Evolutionary conservation across 495 filamentous ascomycete species (phyloP), one percentile per base, ranked within the genome.

Genomic region (Penicillium roqueforti): DNA sequence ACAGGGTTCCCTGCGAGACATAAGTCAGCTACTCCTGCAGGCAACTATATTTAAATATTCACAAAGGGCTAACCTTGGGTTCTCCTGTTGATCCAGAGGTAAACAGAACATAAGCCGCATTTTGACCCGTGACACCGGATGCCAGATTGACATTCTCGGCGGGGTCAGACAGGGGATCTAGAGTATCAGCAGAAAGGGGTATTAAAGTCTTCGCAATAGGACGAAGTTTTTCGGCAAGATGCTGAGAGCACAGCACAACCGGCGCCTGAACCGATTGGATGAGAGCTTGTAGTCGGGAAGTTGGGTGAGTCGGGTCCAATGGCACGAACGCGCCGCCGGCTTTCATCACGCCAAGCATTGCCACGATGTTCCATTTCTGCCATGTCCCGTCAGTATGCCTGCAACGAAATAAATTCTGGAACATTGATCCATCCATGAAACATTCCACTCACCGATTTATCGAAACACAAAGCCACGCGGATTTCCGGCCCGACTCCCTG

Each of bases 241-340:
- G 59, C 50, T 66, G 57, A 5, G 85, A 88, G 25, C 82, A 82
- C 40, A 88, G 55, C 9, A 83, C 60, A 32, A 84, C 66, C 13
- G 62, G 63, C 16, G 68, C 75, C 36, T 70, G 62, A 22, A 77
- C 67, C 20, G 69, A 71, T 37, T 63, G 42, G n/a, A 70, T 65
- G 16, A 80, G 62, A 32, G 64, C 60, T 47, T 74, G 67, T n/a
- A 83, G 62, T 3, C 84, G 76, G 42, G 70, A 63, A 9, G 62
- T 62, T 14, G 83, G 83, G 52, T 86, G 81, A 4, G 69, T 68
- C 11, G 83, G 78, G 31, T 85, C 81, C 19, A 86, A 63, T 3
- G 80, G 82, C 20, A 85, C 81, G 55, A 80, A 80, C 1, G 70
- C 80, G 18, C 78, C 81, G 0, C 83, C 83, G 26, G 83, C 81